Evolutionary conservation across 441 rosid species (phyloP), one percentile per base, ranked within the genome.

Genomic region (Populus hybrid): DNA sequence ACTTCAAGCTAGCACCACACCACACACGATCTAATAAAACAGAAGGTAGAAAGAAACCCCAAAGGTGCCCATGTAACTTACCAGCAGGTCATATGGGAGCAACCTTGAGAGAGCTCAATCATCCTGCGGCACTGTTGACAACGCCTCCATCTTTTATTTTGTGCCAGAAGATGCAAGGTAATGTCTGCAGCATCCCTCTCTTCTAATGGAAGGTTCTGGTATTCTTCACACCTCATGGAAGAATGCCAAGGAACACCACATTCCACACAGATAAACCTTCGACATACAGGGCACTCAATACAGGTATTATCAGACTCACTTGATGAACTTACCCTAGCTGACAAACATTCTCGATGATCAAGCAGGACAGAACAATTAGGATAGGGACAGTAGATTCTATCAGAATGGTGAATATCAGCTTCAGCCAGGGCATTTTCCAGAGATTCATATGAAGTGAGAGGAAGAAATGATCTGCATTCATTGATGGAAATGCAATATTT

Each of bases 201-300:
- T 76, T 91, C 97, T 73, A 87, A 77, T 0, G 97, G 95, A 26
- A 95, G 93, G 80, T 87, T 87, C 85, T 88, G 98, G 80, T 86
- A 93, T 89, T 89, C 97, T 77, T 91, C 95, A 82, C 99, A 95
- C 81, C 92, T 91, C 87, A 93, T 78, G 21, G 90, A 90, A 78
- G 93, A 87, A 85, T 95, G 99, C 99, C 98, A 93, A 66, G 98
- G 97, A 84, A 90, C 99, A 76, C 86, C 90, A 81, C 98, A 93
- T 68, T 91, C 93, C 73, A 89, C 83, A 78, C 99, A 95, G 76
- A 95, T 86, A 85, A 87, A 90, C 86, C 97, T 89, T 85, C 85
- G 91, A 83, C 99, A 95, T 75, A 86, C 92, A 0, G 93, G 95
- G 83, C 99, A 95, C 84, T 93, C 96, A 72, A 91, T 81, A 73